These are phyloP conservation scores for Macrophomina pseudophaseolina DNA, from an alignment of 2,329 filamentous ascomycete species.

Conservation along the genomic window DNA sequence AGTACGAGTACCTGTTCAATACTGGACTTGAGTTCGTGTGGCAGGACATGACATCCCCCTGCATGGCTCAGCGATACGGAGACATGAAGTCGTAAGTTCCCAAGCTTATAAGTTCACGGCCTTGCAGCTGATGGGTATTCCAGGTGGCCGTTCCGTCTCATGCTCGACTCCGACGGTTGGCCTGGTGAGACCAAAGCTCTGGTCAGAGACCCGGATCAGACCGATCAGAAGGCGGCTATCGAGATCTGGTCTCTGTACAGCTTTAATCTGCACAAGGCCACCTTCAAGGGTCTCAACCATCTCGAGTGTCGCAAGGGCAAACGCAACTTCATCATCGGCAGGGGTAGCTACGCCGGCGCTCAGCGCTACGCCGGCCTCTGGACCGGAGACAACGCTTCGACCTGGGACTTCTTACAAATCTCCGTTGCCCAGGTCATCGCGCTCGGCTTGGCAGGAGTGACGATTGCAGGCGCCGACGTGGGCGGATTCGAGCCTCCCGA, in stretches of 20 bases:
- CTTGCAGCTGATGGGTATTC: not conserved
- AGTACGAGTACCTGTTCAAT: constrained; percentile 45
- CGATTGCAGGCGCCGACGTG: constrained; percentile 44
- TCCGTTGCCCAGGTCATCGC: constrained; percentile 45
- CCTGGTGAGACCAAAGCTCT: constrained; percentile 25
- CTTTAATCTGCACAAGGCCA: constrained; percentile 49
- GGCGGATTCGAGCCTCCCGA: constrained; percentile 39
- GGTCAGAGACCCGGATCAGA: not conserved
- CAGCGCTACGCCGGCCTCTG: constrained; percentile 47
- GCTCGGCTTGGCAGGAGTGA: constrained; percentile 42
- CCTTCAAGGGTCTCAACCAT: constrained; percentile 41
- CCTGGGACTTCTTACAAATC: constrained; percentile 47
- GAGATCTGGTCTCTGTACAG: constrained; percentile 48
- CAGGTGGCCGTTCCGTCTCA: constrained; percentile 34
- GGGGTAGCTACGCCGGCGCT: constrained; percentile 47
- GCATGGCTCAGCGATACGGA: constrained; percentile 41
- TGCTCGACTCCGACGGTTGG: constrained; percentile 37
- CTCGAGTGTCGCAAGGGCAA: constrained; percentile 32
- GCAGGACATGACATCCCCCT: constrained; percentile 48
- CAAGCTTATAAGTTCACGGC: not conserved
- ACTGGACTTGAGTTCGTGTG: constrained; percentile 47
- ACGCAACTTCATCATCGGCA: constrained; percentile 48
- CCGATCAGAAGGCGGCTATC: constrained; percentile 38
- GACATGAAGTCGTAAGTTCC: constrained; percentile 43
- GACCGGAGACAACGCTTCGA: constrained; percentile 46